Evolutionary conservation across 2,329 filamentous ascomycete species (phyloP), one percentile per base, ranked within the genome.

Genomic region (Botrytis galanthina): DNA sequence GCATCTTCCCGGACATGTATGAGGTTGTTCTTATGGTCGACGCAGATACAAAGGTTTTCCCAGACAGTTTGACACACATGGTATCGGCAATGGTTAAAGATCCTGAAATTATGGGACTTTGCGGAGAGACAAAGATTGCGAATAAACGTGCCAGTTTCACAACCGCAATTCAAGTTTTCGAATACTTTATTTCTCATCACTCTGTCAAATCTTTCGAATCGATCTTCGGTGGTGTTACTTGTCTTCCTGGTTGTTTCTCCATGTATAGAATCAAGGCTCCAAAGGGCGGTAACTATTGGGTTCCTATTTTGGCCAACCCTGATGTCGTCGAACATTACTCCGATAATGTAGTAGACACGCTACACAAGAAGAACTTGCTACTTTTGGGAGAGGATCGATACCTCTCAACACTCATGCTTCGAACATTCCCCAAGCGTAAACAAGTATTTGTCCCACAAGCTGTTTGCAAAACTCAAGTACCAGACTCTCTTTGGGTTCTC

Each of bases 251-350:
- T 77, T 99, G 96, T 87, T 99, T 99, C 90, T 98, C 94, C 87
- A 99, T 99, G 97, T 99, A 99, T 86, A 93, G 96, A 80, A 98
- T 99, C 89, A 99, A 99, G 85, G 93, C 96, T 44, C 97, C 96
- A 75, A 99, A 99, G 85, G 96, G 96, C 77, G 95, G 93, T 39
- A 98, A 99, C 86, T 99, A 98, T 85, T 99, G 96, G 96, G 96
- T 99, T 37, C 96, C 96, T 12, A 98, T 99, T 80, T 88, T 99
- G 76, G 96, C 96, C 78, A 99, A 99, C 82, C 97, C 97, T 4
- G 97, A 99, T 80, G 93, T 99, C 61, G 97, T 99, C 64, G 96
- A 99, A 84, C 96, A 99, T 84, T 99, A 99, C 83, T 98, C 96
- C 0, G 96, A 99, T 83, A 99, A 99, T 79, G 95, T 99, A 71